These are phyloP conservation scores for Candolleomyces aberdarensis DNA, from an alignment of 768 basidiomycete species.

Conservation along the genomic window DNA sequence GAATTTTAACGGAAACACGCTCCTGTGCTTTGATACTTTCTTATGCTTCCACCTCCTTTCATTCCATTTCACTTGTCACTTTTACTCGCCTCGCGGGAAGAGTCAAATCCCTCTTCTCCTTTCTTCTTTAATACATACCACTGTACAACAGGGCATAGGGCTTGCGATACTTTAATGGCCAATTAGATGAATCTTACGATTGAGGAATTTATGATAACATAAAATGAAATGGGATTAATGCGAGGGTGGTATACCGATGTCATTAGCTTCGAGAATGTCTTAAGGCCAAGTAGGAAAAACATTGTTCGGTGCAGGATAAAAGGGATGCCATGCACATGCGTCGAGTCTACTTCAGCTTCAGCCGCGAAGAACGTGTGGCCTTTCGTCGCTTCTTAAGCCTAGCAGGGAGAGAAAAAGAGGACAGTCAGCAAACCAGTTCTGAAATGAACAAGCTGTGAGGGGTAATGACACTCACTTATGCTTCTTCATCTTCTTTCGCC, in stretches of 20 bases:
- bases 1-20: background rate
- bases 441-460: constrained; percentile 20
- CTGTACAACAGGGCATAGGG: background rate
- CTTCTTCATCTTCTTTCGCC: constrained; percentile 94
- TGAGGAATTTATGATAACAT: background rate
- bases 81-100: background rate
- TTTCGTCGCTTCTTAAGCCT: constrained; percentile 12
- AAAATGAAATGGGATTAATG: constrained; percentile 4
- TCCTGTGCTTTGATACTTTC: no score
- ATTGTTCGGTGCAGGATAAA: background rate
- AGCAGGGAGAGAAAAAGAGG: background rate
- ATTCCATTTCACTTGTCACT: background rate
- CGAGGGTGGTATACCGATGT: background rate
- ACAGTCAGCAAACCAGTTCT: background rate
- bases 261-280: background rate
- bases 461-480: constrained; percentile 70
- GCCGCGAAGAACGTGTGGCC: constrained; percentile 10
- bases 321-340: background rate
- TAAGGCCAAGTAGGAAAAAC: background rate
- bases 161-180: background rate
- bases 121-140: background rate
- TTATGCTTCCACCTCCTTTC: background rate
- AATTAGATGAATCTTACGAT: background rate
- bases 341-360: constrained; percentile 10
- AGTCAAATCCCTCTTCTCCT: background rate